phyloP scores from a whole-genome alignment of 2,329 filamentous ascomycete genomes.

The Neurospora crassa region DNA sequence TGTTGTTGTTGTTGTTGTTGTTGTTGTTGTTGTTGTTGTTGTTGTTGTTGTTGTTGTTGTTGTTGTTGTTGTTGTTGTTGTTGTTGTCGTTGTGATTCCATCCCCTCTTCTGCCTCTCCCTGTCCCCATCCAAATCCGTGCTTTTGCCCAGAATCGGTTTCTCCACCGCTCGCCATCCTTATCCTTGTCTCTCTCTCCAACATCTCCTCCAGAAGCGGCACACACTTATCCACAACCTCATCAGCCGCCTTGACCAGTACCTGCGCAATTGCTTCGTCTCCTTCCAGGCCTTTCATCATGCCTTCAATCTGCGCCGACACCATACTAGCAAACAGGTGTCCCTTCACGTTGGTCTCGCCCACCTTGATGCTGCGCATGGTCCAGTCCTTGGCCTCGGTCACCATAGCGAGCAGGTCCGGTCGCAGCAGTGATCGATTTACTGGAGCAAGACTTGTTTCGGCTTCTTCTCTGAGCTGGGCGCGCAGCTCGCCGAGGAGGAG shows the following conservation, averaged over 20 bases:
- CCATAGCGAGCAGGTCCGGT: slow-evolving; percentile 31
- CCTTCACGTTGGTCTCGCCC: slow-evolving; percentile 47
- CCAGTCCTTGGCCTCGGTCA: slow-evolving; percentile 34
- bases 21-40: neutral
- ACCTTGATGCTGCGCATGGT: slow-evolving; percentile 29
- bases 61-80: neutral
- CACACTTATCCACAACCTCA: slow-evolving; percentile 14
- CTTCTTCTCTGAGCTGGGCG: slow-evolving; percentile 30
- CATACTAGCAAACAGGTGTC: slow-evolving; percentile 32
- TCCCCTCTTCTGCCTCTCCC: neutral
- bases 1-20: neutral
- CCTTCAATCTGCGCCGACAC: slow-evolving; percentile 33
- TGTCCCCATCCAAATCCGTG: neutral
- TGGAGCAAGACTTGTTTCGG: slow-evolving; percentile 15
- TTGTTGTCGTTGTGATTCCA: neutral
- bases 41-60: neutral
- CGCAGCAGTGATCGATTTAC: slow-evolving; percentile 22
- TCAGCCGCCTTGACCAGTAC: slow-evolving; percentile 27
- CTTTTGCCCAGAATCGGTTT: neutral
- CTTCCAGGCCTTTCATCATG: slow-evolving; percentile 25
- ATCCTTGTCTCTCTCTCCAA: slow-evolving; percentile 8
- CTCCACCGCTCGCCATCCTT: slow-evolving; percentile 1
- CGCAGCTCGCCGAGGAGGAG: slow-evolving; percentile 32
- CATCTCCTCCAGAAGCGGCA: slow-evolving; percentile 19
- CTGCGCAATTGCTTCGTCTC: slow-evolving; percentile 23